phyloP scores from a whole-genome alignment of 306 rosid species.

The Casuarina equisetifolia region DNA sequence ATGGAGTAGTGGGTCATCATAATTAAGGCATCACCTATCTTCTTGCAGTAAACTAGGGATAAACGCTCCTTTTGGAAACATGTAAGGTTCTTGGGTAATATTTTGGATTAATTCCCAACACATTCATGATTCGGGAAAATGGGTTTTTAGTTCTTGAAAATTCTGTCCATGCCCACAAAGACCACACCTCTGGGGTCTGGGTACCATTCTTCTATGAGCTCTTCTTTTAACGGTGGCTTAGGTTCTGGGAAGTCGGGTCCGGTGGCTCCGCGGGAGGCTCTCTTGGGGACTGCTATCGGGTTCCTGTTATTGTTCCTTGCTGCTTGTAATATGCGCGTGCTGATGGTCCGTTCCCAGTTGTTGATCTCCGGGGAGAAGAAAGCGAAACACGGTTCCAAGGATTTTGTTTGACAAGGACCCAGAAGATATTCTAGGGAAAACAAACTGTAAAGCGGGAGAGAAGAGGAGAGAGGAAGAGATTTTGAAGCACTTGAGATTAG shows the following conservation, averaged over 20 bases:
- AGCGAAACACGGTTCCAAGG: not conserved
- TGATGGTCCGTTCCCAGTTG: constrained; percentile 22
- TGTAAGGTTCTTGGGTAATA: too few species aligned
- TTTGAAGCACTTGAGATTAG: not conserved
- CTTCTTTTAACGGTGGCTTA: constrained; percentile 47
- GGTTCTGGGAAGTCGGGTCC: not conserved
- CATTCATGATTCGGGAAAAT: too few species aligned
- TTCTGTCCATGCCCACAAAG: not conserved
- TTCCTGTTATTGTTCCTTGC: constrained; percentile 20
- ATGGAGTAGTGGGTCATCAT: too few species aligned
- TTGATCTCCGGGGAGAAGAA: constrained; percentile 23
- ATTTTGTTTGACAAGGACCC: not conserved
- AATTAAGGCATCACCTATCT: too few species aligned
- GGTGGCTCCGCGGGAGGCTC: constrained; percentile 17
- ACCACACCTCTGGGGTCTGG: constrained; percentile 15
- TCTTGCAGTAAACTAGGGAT: too few species aligned
- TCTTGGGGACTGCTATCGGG: constrained; percentile 25
- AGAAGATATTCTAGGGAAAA: too few species aligned
- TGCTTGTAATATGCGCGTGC: constrained; percentile 20
- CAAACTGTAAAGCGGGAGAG: too few species aligned
- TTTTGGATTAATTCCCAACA: too few species aligned
- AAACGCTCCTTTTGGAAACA: too few species aligned
- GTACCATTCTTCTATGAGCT: constrained; percentile 31
- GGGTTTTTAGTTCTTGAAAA: too few species aligned
- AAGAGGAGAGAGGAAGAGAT: too few species aligned